phyloP scores from a whole-genome alignment of 2,329 filamentous ascomycete genomes.

The Diaporthe caulivora region DNA sequence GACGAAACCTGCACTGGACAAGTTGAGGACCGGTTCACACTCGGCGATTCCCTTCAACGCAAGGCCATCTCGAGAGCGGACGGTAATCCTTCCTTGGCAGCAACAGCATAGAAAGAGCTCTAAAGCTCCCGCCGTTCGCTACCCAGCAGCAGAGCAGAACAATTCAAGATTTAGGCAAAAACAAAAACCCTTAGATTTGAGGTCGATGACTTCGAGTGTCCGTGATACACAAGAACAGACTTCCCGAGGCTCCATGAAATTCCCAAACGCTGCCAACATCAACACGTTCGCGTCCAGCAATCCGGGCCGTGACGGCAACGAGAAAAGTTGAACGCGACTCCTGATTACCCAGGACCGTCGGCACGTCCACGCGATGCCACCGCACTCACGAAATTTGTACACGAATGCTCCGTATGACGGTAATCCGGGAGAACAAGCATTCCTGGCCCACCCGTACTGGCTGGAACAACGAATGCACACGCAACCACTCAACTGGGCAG shows the following conservation, averaged over 20 bases:
- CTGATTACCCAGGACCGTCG: neutral
- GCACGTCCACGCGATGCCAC: neutral
- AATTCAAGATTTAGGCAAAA: slow-evolving; percentile 34
- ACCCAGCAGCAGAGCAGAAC: slow-evolving; percentile 33
- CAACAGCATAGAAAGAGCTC: slow-evolving; percentile 31
- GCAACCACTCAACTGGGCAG: neutral
- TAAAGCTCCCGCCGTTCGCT: slow-evolving; percentile 31
- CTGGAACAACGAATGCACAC: neutral
- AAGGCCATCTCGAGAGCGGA: slow-evolving; percentile 24
- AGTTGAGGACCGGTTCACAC: slow-evolving; percentile 26
- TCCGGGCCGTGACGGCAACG: neutral
- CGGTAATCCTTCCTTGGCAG: slow-evolving; percentile 4
- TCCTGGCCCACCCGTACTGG: neutral
- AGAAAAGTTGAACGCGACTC: neutral
- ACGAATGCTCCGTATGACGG: neutral
- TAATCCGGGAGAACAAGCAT: neutral
- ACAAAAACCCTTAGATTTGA: slow-evolving; percentile 14
- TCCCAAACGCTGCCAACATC: neutral
- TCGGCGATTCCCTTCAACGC: slow-evolving; percentile 13
- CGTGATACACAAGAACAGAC: slow-evolving; percentile 28
- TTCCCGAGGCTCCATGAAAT: neutral
- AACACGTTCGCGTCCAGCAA: neutral
- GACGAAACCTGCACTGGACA: slow-evolving; percentile 32
- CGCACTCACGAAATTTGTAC: slow-evolving; percentile 1
- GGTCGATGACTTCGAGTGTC: slow-evolving; percentile 24